These are phyloP conservation scores for Orbilia quercus DNA, from an alignment of 2,329 filamentous ascomycete species.

Conservation along the genomic window DNA sequence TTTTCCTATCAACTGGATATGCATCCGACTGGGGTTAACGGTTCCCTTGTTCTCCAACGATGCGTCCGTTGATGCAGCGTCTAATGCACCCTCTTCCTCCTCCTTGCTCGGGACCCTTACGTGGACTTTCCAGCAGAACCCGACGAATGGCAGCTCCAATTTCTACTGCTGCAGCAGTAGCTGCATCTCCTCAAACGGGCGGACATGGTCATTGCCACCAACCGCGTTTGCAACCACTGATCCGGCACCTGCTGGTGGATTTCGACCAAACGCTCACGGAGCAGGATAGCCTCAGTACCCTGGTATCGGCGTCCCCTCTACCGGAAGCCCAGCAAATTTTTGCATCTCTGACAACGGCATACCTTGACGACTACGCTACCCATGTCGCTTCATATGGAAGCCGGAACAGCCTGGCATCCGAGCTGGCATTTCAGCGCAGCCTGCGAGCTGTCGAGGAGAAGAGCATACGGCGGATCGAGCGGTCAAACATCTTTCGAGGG, in stretches of 20 bases:
- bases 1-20: background rate
- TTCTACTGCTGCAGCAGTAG: background rate
- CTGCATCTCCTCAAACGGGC: background rate
- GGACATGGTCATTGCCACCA: background rate
- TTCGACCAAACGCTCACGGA: constrained; percentile 46
- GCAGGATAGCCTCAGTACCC: constrained; percentile 31
- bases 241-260: constrained; percentile 35
- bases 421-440: constrained; percentile 27
- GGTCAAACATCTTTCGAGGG: constrained; percentile 40
- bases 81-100: background rate
- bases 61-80: no score
- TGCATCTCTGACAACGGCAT: constrained; percentile 28
- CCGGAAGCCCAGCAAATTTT: constrained; percentile 24
- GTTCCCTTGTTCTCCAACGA: no score
- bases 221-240: constrained; percentile 9
- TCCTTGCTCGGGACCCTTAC: background rate
- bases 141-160: background rate
- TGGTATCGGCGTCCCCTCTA: constrained; percentile 37
- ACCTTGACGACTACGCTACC: constrained; percentile 29
- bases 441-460: constrained; percentile 27
- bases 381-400: constrained; percentile 12
- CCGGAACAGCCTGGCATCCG: constrained; percentile 15
- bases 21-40: constrained; percentile 12
- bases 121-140: background rate
- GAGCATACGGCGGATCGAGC: constrained; percentile 41